Base-by-base conservation (phyloP, 2,329 filamentous ascomycete species). In the Cladosporium halotolerans region DNA sequence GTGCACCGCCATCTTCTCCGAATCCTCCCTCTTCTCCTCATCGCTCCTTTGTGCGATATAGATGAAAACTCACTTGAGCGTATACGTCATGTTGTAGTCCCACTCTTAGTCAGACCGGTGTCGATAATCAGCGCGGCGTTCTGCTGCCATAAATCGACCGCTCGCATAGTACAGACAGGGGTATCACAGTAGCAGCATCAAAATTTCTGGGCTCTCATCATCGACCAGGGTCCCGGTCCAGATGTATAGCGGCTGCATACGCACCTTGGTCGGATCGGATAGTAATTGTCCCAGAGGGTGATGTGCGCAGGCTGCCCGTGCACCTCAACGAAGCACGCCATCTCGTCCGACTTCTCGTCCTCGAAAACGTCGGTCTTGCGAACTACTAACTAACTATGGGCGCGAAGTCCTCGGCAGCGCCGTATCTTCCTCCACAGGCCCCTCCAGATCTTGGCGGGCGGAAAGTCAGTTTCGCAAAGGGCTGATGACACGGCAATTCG, bases 381-480 rank as follows among this genome's bases (percentile, higher is more conserved):
- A 53, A 77, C 77, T 2, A 72, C 66, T 40, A 75, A 66, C 5
- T 73, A 71, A 53, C 68, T 2, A 72, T 66, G 0, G 72, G 68
- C 0, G 77, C 72, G 57, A 76, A 77, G 53, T 74, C 72, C 44
- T 76, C 66, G 8, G 74, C 72, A 51, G 67, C 23, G 65, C 4
- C 72, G 70, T 57, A 75, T 72, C 61, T 77, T 77, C 55, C 69
- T 66, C 55, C 75, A 69, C 10, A 78, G 68, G 11, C 73, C 74
- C 4, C 66, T 62, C 72, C 73, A 77, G 55, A 76, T 50, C 47
- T 57, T 34, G 23, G 36, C 11, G 16, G 13, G 3, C 31, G 32
- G 28, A 56, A 73, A 70, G 47, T 50, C 4, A 42, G 40, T 42
- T 9, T 14, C 34, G 34, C 6, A 4, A 4, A 38, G 34, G 34